These are phyloP conservation scores for Cutaneotrichosporon cavernicola DNA, from an alignment of 1,284 basidiomycete species.

Conservation along the genomic window DNA sequence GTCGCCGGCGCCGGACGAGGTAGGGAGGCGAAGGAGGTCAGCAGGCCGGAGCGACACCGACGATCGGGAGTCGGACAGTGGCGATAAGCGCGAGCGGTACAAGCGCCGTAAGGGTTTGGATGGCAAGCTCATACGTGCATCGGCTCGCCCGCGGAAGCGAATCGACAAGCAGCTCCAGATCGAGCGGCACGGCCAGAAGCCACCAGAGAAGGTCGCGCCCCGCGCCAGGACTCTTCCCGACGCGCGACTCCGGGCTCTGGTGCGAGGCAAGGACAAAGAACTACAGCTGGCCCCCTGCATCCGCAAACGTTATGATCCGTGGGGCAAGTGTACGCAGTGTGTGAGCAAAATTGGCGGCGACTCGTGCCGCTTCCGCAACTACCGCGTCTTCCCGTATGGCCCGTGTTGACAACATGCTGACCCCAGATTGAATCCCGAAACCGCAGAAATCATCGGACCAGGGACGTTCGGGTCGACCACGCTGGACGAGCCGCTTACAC, in stretches of 20 bases:
- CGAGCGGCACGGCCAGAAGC: conserved; percentile 19
- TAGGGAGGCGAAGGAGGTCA: conserved; percentile 5
- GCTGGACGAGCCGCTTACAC: conserved; percentile 32
- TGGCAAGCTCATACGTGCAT: conserved; percentile 19
- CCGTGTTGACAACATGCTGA: neutral
- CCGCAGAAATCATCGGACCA: conserved; percentile 37
- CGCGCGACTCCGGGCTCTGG: conserved; percentile 25
- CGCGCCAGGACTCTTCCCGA: conserved; percentile 30
- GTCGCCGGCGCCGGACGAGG: neutral
- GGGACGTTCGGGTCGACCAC: conserved; percentile 43
- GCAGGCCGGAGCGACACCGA: conserved; percentile 12
- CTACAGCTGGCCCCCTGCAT: conserved; percentile 40
- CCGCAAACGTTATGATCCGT: conserved; percentile 38
- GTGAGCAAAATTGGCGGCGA: conserved; percentile 45
- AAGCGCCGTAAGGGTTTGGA: conserved; percentile 26
- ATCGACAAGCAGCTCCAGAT: conserved; percentile 25
- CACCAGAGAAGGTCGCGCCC: conserved; percentile 34
- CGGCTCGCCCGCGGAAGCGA: conserved; percentile 20
- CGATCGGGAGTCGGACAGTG: conserved; percentile 10
- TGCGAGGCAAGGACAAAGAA: conserved; percentile 37
- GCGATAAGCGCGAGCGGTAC: conserved; percentile 18
- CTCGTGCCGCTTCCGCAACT: conserved; percentile 47
- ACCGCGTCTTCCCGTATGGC: conserved; percentile 43
- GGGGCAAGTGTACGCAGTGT: conserved; percentile 49
- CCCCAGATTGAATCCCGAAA: conserved; percentile 38